Evolutionary conservation across 768 basidiomycete species (phyloP).

Genomic region (Collybiopsis luxurians): DNA sequence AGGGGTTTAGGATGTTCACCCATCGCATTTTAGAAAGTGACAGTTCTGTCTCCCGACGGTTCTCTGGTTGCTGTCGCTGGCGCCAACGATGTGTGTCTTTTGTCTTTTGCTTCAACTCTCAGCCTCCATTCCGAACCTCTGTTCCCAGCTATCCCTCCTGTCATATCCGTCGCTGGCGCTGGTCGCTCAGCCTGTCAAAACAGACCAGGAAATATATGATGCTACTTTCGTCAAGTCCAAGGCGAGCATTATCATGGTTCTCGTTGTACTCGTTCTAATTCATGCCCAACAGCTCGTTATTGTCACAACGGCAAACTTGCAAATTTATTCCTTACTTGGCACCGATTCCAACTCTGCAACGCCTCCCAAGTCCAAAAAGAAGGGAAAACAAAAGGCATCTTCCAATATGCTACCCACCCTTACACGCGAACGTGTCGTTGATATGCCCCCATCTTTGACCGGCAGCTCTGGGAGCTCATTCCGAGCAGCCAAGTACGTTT

Average conservation of each 20-base stretch:
- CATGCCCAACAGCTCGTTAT: constrained; percentile 51
- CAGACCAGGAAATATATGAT: constrained; percentile 84
- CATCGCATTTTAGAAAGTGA: constrained; percentile 70
- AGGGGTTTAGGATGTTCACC: constrained; percentile 11
- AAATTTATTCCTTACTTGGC: constrained; percentile 57
- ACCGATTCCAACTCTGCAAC: constrained; percentile 12
- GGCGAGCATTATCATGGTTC: constrained; percentile 34
- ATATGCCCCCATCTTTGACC: constrained; percentile 49
- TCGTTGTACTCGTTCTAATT: neutral
- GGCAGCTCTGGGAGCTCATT: constrained; percentile 53
- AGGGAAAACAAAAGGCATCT: constrained; percentile 41
- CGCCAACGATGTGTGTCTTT: constrained; percentile 55
- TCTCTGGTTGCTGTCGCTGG: constrained; percentile 71
- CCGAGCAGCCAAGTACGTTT: constrained; percentile 54
- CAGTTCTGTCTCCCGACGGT: constrained; percentile 71
- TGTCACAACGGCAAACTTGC: constrained; percentile 60
- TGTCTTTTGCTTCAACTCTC: constrained; percentile 14
- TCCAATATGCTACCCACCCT: constrained; percentile 23
- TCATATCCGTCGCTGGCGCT: constrained; percentile 45
- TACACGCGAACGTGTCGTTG: constrained; percentile 47
- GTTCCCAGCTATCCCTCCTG: constrained; percentile 11
- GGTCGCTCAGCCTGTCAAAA: constrained; percentile 46
- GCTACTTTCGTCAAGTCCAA: constrained; percentile 69
- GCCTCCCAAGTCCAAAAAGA: constrained; percentile 32
- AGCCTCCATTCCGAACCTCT: neutral